Conservation (phyloP, 371 early-diverging fungal genomes). For the Mucor circinelloides region DNA sequence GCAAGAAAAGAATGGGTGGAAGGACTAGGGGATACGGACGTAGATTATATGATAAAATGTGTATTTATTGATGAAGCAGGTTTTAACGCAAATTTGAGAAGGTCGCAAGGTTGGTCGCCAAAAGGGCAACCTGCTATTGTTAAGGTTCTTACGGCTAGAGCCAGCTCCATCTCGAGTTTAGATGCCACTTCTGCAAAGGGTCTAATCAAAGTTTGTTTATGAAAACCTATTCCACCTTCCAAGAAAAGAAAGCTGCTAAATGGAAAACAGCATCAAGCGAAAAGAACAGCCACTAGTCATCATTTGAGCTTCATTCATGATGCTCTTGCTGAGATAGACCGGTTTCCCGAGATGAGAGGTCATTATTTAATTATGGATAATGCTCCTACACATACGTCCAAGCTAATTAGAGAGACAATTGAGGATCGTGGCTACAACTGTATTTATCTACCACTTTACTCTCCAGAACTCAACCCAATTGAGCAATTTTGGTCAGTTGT, state of each 20-base stretch:
- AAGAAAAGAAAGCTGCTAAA: constrained; percentile 20
- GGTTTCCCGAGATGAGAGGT: constrained; percentile 21
- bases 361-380: constrained; percentile 24
- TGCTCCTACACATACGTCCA: constrained; percentile 14
- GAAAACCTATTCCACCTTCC: constrained; percentile 15
- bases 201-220: constrained; percentile 16
- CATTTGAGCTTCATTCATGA: constrained; percentile 6
- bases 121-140: too few species aligned
- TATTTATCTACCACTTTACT: constrained; percentile 8
- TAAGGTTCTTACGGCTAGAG: too few species aligned
- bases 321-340: constrained; percentile 19
- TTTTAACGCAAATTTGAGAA: too few species aligned
- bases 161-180: too few species aligned
- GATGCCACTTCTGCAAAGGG: neutral
- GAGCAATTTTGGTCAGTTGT: constrained; percentile 26
- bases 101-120: too few species aligned
- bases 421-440: constrained; percentile 15
- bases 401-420: constrained; percentile 14
- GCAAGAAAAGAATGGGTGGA: too few species aligned
- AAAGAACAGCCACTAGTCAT: constrained; percentile 12
- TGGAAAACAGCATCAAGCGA: constrained; percentile 17
- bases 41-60: too few species aligned
- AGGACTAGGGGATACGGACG: too few species aligned
- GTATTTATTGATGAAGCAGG: too few species aligned
- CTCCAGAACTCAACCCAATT: constrained; percentile 29